These are phyloP conservation scores for Phytophthora sansomeana DNA, from an alignment of 352 stramenopile genomes.

Conservation along the genomic window DNA sequence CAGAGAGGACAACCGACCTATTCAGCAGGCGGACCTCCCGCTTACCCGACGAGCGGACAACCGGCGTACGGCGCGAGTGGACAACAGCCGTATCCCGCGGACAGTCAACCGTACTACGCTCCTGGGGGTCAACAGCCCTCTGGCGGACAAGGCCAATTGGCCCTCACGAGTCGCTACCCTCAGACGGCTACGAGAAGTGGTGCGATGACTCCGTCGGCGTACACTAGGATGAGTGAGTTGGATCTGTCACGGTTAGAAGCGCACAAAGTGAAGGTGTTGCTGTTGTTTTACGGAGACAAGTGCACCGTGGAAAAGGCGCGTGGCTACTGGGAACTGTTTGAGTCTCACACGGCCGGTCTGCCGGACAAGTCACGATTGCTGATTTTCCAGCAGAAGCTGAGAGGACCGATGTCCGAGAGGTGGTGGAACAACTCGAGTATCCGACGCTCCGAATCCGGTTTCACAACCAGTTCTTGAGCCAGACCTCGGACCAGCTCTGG, in stretches of 20 bases:
- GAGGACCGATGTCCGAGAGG: not conserved
- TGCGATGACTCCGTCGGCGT: not conserved
- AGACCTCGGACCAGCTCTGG: not conserved
- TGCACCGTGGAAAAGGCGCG: slow-evolving; percentile 3
- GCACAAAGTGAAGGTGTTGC: not conserved
- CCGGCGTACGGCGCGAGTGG: no score
- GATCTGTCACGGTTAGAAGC: not conserved
- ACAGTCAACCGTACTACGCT: no score
- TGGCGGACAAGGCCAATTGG: no score
- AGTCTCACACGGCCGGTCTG: not conserved
- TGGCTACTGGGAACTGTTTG: not conserved
- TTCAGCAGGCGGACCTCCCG: no score
- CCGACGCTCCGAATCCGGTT: no score
- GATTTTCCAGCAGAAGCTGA: not conserved
- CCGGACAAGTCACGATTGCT: not conserved
- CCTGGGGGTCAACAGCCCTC: no score
- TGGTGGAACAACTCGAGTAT: slow-evolving; percentile 8
- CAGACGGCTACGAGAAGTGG: no score
- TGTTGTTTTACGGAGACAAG: not conserved
- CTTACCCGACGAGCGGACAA: no score
- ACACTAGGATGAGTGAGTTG: not conserved
- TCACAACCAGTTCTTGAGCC: slow-evolving; percentile 7
- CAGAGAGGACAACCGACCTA: no score
- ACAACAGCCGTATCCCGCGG: no score
- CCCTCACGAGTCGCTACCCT: no score